These are phyloP conservation scores for Pseudovirgaria hyperparasitica DNA, from an alignment of 2,329 filamentous ascomycete genomes.

Conservation along the genomic window DNA sequence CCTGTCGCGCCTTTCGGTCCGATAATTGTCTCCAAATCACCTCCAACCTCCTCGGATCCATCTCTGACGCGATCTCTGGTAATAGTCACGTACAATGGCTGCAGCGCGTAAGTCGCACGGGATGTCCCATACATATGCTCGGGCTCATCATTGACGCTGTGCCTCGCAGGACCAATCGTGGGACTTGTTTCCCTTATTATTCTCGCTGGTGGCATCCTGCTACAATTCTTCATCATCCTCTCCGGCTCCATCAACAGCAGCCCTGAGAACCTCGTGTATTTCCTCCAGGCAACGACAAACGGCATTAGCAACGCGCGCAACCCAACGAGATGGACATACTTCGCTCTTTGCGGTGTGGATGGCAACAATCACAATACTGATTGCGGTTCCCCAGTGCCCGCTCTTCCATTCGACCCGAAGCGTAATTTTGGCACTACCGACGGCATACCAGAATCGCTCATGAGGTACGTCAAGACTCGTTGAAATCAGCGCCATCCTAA, in stretches of 20 bases:
- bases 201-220: conserved; percentile 46
- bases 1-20: too few species aligned
- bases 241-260: conserved; percentile 41
- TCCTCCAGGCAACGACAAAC: conserved; percentile 66
- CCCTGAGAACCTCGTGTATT: conserved; percentile 67
- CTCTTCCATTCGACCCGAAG: conserved; percentile 51
- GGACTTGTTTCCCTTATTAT: conserved; percentile 47
- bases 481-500: neutral
- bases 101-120: too few species aligned
- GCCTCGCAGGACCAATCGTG: conserved; percentile 38
- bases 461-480: conserved; percentile 30
- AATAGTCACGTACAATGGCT: too few species aligned
- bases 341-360: conserved; percentile 60
- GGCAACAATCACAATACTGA: conserved; percentile 40
- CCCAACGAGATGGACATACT: conserved; percentile 78
- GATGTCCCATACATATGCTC: too few species aligned
- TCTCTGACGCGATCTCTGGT: too few species aligned
- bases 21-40: too few species aligned
- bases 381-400: conserved; percentile 52
- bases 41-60: too few species aligned
- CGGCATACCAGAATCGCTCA: conserved; percentile 41
- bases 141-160: neutral
- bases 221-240: conserved; percentile 55
- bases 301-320: conserved; percentile 45
- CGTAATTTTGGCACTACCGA: conserved; percentile 46